These are phyloP conservation scores for Pilobolus umbonatus DNA, from an alignment of 192 early-diverging fungal species.

Conservation along the genomic window DNA sequence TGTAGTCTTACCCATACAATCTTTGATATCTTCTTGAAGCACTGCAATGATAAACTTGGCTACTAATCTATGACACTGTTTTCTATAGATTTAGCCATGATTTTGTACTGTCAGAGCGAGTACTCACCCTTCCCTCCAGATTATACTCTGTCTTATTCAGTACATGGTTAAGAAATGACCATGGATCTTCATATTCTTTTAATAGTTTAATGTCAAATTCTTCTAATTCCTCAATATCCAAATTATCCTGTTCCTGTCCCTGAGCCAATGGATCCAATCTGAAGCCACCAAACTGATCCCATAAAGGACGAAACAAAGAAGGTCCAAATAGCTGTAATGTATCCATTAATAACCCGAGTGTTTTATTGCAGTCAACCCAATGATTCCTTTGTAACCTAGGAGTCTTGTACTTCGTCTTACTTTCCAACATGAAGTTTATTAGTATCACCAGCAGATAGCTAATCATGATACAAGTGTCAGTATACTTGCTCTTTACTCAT, in stretches of 20 bases:
- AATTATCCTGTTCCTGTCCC: neutral
- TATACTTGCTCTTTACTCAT: neutral
- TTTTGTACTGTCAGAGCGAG: no score
- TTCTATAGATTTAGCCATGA: no score
- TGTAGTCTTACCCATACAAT: neutral
- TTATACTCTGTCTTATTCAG: neutral
- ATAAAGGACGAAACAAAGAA: neutral
- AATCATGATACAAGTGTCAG: neutral
- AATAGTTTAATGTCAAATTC: constrained; percentile 1
- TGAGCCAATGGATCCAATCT: neutral
- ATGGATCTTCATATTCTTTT: neutral
- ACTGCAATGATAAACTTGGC: no score
- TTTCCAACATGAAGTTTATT: neutral
- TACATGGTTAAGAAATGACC: neutral
- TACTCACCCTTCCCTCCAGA: neutral
- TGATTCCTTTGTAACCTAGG: neutral
- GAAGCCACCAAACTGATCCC: neutral
- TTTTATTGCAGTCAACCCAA: constrained; percentile 7
- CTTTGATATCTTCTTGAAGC: neutral
- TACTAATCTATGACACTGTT: no score
- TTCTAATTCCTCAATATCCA: neutral
- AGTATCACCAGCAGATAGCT: neutral
- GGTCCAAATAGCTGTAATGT: neutral
- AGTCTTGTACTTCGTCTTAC: neutral
- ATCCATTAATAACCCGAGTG: neutral